Base-by-base conservation (phyloP, 2,329 filamentous ascomycete genomes). In the Fusarium nanum region DNA sequence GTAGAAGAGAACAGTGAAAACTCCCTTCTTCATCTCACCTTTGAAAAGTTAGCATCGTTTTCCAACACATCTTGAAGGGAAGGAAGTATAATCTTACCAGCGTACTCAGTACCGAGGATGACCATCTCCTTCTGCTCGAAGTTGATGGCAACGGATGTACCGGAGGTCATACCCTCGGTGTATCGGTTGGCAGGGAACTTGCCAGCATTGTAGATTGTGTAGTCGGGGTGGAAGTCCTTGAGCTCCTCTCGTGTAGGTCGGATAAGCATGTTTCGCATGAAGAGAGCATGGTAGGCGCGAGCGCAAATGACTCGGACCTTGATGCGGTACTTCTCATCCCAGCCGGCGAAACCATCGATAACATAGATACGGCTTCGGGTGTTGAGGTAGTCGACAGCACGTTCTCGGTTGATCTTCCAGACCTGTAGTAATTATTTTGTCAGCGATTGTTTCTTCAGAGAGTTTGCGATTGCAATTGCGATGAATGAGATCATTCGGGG, bases 261-360 rank as follows among this genome's bases (percentile, higher is more conserved):
- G 86, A 99, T 99, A 80, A 99, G 92, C 96, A 99, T 99, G 88
- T 99, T 99, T 80, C 94, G 93, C 96, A 99, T 99, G 90, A 99
- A 99, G 73, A 99, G 90, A 69, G 96, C 96, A 88, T 99, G 96
- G 88, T 99, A 99, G 83, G 96, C 96, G 81, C 96, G 94, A 74
- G 96, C 96, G 85, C 96, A 99, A 80, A 99, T 94, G 72, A 99
- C 95, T 79, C 96, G 94, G 77, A 99, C 96, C 78, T 91, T 93
- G 85, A 99, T 98, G 75, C 94, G 89, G 88, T 99, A 99, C 82
- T 96, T 94, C 86, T 97, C 92, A 77, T 99, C 96, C 96, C 96
- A 99, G 81, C 96, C 96, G 74, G 96, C 96, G 81, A 91, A 99
- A 73, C 96, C 96, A 81, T 99, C 96, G 73, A 99, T 88, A 73